These are phyloP conservation scores for Pseudocercospora ulei DNA, from an alignment of 2,329 filamentous ascomycete species.

Conservation along the genomic window DNA sequence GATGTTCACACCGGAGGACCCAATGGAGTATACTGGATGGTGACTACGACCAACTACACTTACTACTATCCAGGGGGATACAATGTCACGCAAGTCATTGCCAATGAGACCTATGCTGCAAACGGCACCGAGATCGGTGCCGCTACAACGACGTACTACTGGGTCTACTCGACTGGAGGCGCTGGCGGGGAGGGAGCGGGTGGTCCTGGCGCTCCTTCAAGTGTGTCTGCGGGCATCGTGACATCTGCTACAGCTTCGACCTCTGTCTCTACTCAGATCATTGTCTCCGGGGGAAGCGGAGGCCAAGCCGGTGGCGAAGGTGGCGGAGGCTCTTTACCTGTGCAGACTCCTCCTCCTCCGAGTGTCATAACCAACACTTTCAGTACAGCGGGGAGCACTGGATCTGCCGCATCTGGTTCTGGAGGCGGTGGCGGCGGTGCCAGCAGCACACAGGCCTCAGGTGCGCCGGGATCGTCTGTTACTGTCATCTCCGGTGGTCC, in stretches of 20 bases:
- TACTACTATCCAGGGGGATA: conserved; percentile 18
- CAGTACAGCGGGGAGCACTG: conserved; percentile 24
- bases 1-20: conserved; percentile 12
- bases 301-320: conserved; percentile 12
- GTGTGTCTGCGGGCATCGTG: conserved; percentile 19
- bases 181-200: conserved; percentile 20
- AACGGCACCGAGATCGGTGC: conserved; percentile 25
- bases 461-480: conserved; percentile 11
- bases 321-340: conserved; percentile 17
- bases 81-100: conserved; percentile 24
- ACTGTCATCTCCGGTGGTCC: conserved; percentile 1
- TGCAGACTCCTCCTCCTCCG: conserved; percentile 16
- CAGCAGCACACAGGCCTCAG: conserved; percentile 16
- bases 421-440: conserved; percentile 17
- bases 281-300: conserved; percentile 20
- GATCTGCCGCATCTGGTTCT: conserved; percentile 19
- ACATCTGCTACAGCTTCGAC: conserved; percentile 21
- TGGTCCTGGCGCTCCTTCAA: conserved; percentile 17
- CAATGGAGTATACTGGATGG: conserved; percentile 20
- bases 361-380: conserved; percentile 16
- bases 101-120: conserved; percentile 21
- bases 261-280: conserved; percentile 19
- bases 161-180: conserved; percentile 23
- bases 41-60: conserved; percentile 18
- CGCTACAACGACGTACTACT: conserved; percentile 25